Conservation (phyloP, 2,329 filamentous ascomycete genomes). For the Penicillium vulpinum region DNA sequence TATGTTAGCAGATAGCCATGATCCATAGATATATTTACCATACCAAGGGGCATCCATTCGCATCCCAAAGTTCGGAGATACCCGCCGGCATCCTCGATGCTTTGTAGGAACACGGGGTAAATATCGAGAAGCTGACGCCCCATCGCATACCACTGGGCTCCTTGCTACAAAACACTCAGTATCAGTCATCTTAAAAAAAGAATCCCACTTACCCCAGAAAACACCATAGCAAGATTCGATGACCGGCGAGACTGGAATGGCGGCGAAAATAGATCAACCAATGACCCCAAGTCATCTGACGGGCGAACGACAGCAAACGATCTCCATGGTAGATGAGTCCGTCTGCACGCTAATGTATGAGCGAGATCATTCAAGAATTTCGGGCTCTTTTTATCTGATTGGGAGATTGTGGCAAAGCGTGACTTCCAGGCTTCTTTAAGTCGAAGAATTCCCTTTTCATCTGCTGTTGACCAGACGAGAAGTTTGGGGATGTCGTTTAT, state of each 20-base stretch:
- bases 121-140: slow-evolving; percentile 21
- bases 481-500: neutral
- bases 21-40: neutral
- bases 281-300: neutral
- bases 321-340: neutral
- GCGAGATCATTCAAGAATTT: neutral
- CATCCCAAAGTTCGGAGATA: slow-evolving; percentile 15
- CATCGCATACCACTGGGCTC: slow-evolving; percentile 33
- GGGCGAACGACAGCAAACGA: neutral
- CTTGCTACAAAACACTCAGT: slow-evolving; percentile 18
- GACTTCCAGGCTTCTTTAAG: slow-evolving; percentile 1
- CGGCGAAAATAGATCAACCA: neutral
- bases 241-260: neutral
- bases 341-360: neutral
- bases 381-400: neutral
- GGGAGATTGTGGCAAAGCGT: neutral
- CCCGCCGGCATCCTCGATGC: slow-evolving; percentile 7
- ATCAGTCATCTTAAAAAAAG: neutral
- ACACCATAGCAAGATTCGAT: neutral
- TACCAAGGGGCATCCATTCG: slow-evolving; percentile 11
- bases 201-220: neutral
- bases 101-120: slow-evolving; percentile 16
- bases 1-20: neutral
- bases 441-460: slow-evolving; percentile 11
- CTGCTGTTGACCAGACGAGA: slow-evolving; percentile 12